A percentile compares a stretch with the other conserved stretches of the same genome.
Evolutionary conservation across 768 basidiomycete species (phyloP).

Genomic region (Cubamyces lactineus): DNA sequence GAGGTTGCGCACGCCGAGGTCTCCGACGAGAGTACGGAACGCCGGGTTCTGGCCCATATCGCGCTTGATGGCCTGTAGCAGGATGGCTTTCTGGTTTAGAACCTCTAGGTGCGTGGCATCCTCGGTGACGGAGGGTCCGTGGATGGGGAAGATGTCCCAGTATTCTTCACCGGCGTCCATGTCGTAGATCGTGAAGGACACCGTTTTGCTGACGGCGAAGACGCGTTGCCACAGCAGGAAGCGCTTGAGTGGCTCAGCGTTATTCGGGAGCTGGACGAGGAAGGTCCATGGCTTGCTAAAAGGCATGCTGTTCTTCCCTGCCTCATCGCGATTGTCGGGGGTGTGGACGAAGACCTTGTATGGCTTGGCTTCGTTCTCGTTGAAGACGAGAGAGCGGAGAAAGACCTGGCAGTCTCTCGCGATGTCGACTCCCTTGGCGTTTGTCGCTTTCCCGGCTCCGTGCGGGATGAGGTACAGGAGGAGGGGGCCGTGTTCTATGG

Average conservation of each 20-base stretch:
- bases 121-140: background rate
- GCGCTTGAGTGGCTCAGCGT: background rate
- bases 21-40: too few relatives aligned
- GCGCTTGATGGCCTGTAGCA: background rate
- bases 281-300: background rate
- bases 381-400: background rate
- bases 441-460: slow-evolving; percentile 2
- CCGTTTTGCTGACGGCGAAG: background rate
- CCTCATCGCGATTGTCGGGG: background rate
- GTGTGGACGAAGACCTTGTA: background rate
- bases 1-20: too few relatives aligned
- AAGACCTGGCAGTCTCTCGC: background rate
- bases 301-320: background rate
- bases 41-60: too few relatives aligned
- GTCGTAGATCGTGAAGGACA: slow-evolving; percentile 3
- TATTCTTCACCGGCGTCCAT: background rate
- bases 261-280: background rate
- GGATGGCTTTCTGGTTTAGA: background rate
- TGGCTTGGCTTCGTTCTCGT: background rate
- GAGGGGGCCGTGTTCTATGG: too few relatives aligned
- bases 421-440: background rate
- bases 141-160: background rate
- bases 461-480: slow-evolving; percentile 3
- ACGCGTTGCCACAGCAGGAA: slow-evolving; percentile 10
- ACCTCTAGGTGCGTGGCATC: background rate